A percentile compares a stretch with the other conserved stretches of the same genome.
phyloP scores from a whole-genome alignment of 305 asterid genomes.

The Fraxinus nigra region DNA sequence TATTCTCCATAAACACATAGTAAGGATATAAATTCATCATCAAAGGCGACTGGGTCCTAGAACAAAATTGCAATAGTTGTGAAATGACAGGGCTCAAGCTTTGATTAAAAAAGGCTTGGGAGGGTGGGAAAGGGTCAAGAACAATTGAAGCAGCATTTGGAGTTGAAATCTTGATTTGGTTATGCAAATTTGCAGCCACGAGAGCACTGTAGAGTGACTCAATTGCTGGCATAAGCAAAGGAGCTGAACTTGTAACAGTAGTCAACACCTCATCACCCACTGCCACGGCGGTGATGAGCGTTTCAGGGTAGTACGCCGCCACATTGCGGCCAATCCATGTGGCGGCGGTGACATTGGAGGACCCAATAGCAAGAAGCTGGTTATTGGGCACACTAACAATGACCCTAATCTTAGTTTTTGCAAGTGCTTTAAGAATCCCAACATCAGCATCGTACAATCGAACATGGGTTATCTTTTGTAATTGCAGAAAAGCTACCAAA shows the following conservation, averaged over 20 bases:
- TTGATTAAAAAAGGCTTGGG: constrained; percentile 89
- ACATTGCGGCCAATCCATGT: constrained; percentile 87
- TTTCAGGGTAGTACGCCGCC: constrained; percentile 77
- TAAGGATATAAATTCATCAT: constrained; percentile 99
- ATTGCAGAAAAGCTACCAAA: constrained; percentile 64
- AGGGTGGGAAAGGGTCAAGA: constrained; percentile 92
- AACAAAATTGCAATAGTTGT: constrained; percentile 61
- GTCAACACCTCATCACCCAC: constrained; percentile 94
- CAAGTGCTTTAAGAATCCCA: constrained; percentile 69
- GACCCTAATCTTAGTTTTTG: constrained; percentile 84
- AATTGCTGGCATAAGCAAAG: constrained; percentile 86
- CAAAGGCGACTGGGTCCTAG: constrained; percentile 83
- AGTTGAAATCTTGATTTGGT: constrained; percentile 76
- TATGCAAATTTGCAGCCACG: constrained; percentile 79
- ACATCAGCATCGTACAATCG: constrained; percentile 80
- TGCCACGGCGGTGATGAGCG: constrained; percentile 75
- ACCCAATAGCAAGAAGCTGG: constrained; percentile 89
- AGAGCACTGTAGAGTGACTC: constrained; percentile 89
- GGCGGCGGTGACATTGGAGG: constrained; percentile 95
- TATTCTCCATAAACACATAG: constrained; percentile 94
- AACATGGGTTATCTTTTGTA: constrained; percentile 75
- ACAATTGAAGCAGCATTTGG: constrained; percentile 75
- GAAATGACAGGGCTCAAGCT: constrained; percentile 59
- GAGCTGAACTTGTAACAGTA: constrained; percentile 70
- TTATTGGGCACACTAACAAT: constrained; percentile 87